phyloP scores from a whole-genome alignment of 2,329 filamentous ascomycete species.

The Scedosporium dehoogii region DNA sequence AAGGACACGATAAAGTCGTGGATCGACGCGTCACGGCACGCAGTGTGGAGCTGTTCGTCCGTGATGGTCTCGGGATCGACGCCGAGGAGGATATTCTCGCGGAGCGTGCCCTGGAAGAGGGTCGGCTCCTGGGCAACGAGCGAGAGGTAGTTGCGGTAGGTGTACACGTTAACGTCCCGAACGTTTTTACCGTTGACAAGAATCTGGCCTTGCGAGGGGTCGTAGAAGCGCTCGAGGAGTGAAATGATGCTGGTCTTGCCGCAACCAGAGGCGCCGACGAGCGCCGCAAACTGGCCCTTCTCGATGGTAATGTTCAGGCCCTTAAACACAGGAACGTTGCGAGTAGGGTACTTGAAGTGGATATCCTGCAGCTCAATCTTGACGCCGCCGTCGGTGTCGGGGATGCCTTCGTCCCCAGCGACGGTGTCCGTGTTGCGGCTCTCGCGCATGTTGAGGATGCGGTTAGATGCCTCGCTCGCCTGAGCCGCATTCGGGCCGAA shows the following conservation, averaged over 20 bases:
- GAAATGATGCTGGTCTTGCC: conserved; percentile 65
- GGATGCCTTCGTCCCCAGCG: conserved; percentile 24
- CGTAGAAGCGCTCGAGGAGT: conserved; percentile 61
- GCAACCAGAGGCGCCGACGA: conserved; percentile 61
- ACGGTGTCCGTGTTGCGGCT: conserved; percentile 25
- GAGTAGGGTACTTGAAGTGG: conserved; percentile 51
- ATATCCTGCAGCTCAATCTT: conserved; percentile 47
- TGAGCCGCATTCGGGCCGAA: conserved; percentile 57
- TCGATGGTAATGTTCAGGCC: conserved; percentile 54
- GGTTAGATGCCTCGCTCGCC: conserved; percentile 46
- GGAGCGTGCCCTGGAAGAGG: conserved; percentile 47
- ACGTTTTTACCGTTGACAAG: conserved; percentile 55
- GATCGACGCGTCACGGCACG: conserved; percentile 54
- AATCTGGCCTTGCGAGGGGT: conserved; percentile 53
- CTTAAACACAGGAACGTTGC: conserved; percentile 46
- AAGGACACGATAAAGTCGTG: conserved; percentile 61
- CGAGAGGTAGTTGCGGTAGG: conserved; percentile 55
- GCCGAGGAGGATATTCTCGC: conserved; percentile 28
- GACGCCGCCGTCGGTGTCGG: conserved; percentile 37
- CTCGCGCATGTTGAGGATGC: conserved; percentile 44
- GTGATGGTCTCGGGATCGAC: conserved; percentile 43
- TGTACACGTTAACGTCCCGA: conserved; percentile 43
- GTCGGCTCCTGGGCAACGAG: conserved; percentile 68
- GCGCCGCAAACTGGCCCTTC: conserved; percentile 59
- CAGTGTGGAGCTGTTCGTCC: conserved; percentile 40